phyloP scores from a whole-genome alignment of 192 early-diverging fungal genomes.

The Podila minutissima region DNA sequence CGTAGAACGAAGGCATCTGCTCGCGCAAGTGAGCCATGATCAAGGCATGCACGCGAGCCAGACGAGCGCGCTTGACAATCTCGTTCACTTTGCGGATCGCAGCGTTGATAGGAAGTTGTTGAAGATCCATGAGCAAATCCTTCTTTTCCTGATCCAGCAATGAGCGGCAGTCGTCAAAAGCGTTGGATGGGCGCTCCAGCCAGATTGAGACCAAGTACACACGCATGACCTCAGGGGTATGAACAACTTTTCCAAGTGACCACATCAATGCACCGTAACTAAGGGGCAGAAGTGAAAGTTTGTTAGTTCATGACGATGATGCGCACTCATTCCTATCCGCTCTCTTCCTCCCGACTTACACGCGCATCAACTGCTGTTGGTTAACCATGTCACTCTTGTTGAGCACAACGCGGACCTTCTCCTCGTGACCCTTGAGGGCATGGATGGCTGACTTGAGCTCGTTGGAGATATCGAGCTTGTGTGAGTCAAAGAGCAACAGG shows the following conservation, averaged over 20 bases:
- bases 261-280: conserved; percentile 91
- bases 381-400: conserved; percentile 89
- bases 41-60: conserved; percentile 82
- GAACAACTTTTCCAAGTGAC: conserved; percentile 87
- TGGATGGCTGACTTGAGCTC: conserved; percentile 83
- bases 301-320: background rate
- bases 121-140: conserved; percentile 77
- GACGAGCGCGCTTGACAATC: conserved; percentile 83
- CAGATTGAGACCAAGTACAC: conserved; percentile 84
- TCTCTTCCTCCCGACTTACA: conserved; percentile 57
- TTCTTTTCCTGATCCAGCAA: conserved; percentile 75
- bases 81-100: conserved; percentile 86
- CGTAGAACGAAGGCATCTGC: conserved; percentile 83
- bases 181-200: conserved; percentile 70
- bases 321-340: too few relatives aligned
- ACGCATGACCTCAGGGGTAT: conserved; percentile 85
- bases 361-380: conserved; percentile 86
- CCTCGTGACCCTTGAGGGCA: conserved; percentile 78
- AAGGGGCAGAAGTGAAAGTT: background rate
- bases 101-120: conserved; percentile 75
- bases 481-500: conserved; percentile 83
- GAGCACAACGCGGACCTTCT: conserved; percentile 83
- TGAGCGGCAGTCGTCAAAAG: conserved; percentile 71
- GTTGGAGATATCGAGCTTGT: conserved; percentile 88
- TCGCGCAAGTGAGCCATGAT: conserved; percentile 81